Conservation (phyloP, 495 filamentous ascomycete species). For the Podospora sp. region DNA sequence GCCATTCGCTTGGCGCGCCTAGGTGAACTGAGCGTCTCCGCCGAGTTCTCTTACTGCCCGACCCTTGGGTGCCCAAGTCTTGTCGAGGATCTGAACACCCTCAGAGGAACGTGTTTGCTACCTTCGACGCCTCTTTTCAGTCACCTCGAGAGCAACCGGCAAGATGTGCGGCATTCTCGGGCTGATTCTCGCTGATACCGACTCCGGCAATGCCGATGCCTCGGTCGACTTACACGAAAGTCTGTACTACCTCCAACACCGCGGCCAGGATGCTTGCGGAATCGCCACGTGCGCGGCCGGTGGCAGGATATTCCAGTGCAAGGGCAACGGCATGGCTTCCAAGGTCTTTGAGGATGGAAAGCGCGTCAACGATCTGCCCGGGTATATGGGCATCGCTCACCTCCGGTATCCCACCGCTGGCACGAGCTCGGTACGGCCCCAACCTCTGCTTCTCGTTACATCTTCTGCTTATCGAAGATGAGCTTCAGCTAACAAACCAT, state of each 20-base stretch:
- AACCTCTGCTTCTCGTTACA: not conserved
- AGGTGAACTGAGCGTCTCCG: no score
- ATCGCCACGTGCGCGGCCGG: slow-evolving; percentile 77
- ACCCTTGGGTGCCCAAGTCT: not conserved
- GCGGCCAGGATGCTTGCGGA: slow-evolving; percentile 91
- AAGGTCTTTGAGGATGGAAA: slow-evolving; percentile 81
- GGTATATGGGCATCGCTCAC: slow-evolving; percentile 88
- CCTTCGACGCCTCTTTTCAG: not conserved
- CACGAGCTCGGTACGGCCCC: slow-evolving; percentile 61
- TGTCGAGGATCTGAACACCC: not conserved
- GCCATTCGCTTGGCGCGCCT: not conserved
- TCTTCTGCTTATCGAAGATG: not conserved
- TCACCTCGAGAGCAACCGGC: slow-evolving; percentile 1
- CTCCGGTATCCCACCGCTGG: slow-evolving; percentile 91
- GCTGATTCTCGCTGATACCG: slow-evolving; percentile 70
- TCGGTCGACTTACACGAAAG: slow-evolving; percentile 82
- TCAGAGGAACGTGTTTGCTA: not conserved
- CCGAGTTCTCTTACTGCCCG: not conserved
- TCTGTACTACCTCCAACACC: slow-evolving; percentile 78
- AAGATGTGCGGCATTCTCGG: slow-evolving; percentile 88
- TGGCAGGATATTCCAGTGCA: slow-evolving; percentile 85
- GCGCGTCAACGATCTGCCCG: slow-evolving; percentile 75
- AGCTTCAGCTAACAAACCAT: not conserved
- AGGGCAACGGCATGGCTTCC: slow-evolving; percentile 89
- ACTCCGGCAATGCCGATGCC: slow-evolving; percentile 36